Conservation (phyloP, 768 basidiomycete genomes). For the Lentinula lateritia region DNA sequence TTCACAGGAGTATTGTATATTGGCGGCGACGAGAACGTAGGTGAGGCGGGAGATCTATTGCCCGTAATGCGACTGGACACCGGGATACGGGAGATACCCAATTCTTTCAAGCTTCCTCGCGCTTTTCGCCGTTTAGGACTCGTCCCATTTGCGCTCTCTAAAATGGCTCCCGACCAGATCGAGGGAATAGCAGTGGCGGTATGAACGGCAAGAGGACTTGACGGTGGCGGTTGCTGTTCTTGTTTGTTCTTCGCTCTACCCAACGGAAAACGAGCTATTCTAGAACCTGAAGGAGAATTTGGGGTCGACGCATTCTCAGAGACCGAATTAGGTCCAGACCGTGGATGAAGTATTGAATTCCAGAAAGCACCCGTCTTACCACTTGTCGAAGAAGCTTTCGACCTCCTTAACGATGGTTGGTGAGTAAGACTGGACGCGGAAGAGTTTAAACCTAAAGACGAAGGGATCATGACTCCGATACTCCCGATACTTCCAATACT, state of each 20-base stretch:
- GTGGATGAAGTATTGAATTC: slow-evolving; percentile 1
- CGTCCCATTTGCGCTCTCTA: background rate
- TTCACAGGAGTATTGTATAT: slow-evolving; percentile 2
- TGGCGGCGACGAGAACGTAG: background rate
- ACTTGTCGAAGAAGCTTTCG: background rate
- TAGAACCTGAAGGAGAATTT: background rate
- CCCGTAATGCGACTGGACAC: background rate
- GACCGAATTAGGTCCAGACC: background rate
- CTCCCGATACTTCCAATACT: slow-evolving; percentile 5
- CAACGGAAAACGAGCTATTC: background rate
- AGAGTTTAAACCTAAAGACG: slow-evolving; percentile 2
- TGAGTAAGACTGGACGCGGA: slow-evolving; percentile 1
- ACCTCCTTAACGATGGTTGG: background rate
- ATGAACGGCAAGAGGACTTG: slow-evolving; percentile 1
- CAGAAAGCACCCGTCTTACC: background rate
- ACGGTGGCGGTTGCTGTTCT: background rate
- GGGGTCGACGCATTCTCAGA: background rate
- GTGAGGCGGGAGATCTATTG: background rate
- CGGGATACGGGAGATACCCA: slow-evolving; percentile 4
- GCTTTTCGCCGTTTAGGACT: slow-evolving; percentile 7
- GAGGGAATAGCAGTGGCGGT: background rate
- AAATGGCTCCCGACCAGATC: slow-evolving; percentile 2
- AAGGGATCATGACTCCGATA: slow-evolving; percentile 7
- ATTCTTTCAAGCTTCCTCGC: slow-evolving; percentile 3
- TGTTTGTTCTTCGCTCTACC: background rate